phyloP scores from a whole-genome alignment of 1,139 yeast genomes.

The Hyphopichia buzzinii region DNA sequence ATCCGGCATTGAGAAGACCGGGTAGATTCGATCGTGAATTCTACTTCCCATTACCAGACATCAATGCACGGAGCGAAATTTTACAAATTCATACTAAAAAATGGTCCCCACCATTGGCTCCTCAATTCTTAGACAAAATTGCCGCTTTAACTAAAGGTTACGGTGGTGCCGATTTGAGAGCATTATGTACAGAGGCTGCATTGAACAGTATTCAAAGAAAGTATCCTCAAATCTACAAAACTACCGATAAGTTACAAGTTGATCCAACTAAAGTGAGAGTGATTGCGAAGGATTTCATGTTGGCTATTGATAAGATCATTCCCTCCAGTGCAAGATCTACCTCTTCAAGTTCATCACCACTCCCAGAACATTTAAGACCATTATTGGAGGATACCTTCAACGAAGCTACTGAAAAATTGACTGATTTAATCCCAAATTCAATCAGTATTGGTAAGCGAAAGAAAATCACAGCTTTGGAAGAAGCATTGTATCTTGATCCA shows the following conservation, averaged over 20 bases:
- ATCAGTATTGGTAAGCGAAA: conserved; percentile 31
- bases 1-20: conserved; percentile 95
- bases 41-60: conserved; percentile 90
- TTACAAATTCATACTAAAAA: conserved; percentile 80
- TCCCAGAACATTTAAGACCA: conserved; percentile 72
- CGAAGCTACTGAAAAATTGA: conserved; percentile 48
- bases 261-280: conserved; percentile 73
- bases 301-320: conserved; percentile 80
- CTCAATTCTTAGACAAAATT: conserved; percentile 59
- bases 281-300: conserved; percentile 82
- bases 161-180: conserved; percentile 97
- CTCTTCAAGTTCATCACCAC: conserved; percentile 69
- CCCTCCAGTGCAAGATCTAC: conserved; percentile 92
- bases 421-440: conserved; percentile 61
- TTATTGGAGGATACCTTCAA: conserved; percentile 52
- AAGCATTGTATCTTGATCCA: conserved; percentile 64
- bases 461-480: conserved; percentile 61
- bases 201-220: conserved; percentile 85
- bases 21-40: conserved; percentile 98
- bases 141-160: conserved; percentile 90
- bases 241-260: conserved; percentile 70
- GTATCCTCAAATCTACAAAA: conserved; percentile 88
- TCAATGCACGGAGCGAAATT: conserved; percentile 74
- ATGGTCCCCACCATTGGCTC: conserved; percentile 76
- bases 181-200: conserved; percentile 95